Conservation (phyloP, 2,329 filamentous ascomycete genomes). For the Venturia nashicola region DNA sequence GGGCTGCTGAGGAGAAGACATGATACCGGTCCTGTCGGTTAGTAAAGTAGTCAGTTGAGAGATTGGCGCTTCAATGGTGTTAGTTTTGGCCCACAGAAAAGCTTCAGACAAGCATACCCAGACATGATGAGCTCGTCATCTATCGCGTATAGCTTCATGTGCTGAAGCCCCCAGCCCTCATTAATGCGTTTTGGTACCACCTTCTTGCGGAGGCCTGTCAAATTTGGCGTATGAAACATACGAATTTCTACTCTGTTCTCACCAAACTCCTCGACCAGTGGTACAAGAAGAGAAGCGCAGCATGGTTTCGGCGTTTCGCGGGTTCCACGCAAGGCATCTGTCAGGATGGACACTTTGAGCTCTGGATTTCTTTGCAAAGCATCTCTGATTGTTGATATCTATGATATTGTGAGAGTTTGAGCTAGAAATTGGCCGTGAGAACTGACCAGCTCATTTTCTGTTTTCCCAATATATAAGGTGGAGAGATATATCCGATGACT, state of each 20-base stretch:
- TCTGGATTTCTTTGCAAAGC: conserved; percentile 63
- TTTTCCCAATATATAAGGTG: conserved; percentile 94
- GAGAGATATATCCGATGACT: conserved; percentile 76
- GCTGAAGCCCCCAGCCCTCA: conserved; percentile 94
- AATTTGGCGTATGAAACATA: conserved; percentile 96
- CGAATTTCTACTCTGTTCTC: conserved; percentile 75
- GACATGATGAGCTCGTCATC: conserved; percentile 95
- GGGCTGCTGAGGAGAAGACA: conserved; percentile 64
- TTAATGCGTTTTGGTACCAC: conserved; percentile 83
- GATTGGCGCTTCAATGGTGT: conserved; percentile 51
- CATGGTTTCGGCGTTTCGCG: conserved; percentile 77
- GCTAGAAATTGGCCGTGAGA: background rate
- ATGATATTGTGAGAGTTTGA: conserved; percentile 2
- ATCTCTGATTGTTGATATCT: conserved; percentile 65
- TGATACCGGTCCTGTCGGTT: conserved; percentile 94
- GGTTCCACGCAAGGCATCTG: conserved; percentile 82
- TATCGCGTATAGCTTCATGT: conserved; percentile 96
- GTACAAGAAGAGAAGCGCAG: conserved; percentile 75
- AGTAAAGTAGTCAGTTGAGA: conserved; percentile 90
- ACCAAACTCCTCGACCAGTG: conserved; percentile 76
- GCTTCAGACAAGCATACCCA: conserved; percentile 41
- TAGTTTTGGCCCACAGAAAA: background rate
- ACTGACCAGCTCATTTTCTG: conserved; percentile 68
- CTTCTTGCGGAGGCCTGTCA: conserved; percentile 76
- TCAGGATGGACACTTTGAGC: conserved; percentile 76